Conservation (phyloP, 495 filamentous ascomycete genomes). For the Penicillium waksmanii region DNA sequence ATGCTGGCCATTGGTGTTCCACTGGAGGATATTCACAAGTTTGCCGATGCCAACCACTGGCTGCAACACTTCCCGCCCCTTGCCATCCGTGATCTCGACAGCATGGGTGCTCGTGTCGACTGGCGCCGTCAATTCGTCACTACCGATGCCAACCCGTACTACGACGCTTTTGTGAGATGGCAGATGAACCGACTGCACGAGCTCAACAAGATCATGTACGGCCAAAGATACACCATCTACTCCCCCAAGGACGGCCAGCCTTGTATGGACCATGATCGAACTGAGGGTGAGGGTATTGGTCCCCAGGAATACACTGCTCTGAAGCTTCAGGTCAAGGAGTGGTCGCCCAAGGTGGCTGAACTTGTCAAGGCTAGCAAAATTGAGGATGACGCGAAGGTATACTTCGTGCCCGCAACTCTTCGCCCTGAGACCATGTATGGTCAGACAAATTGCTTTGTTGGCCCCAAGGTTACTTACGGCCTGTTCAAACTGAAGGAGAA, state of each 20-base stretch:
- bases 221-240: conserved; percentile 93
- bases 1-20: conserved; percentile 87
- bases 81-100: conserved; percentile 77
- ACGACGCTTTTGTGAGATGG: conserved; percentile 94
- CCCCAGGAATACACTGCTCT: conserved; percentile 92
- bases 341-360: conserved; percentile 71
- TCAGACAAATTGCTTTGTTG: conserved; percentile 94
- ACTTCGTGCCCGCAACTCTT: conserved; percentile 88
- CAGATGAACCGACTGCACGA: conserved; percentile 94
- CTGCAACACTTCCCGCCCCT: conserved; percentile 84
- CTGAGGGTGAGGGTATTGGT: conserved; percentile 85
- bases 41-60: conserved; percentile 88
- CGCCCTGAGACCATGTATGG: conserved; percentile 99
- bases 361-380: conserved; percentile 70
- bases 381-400: conserved; percentile 80
- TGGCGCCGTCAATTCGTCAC: conserved; percentile 93
- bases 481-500: conserved; percentile 82
- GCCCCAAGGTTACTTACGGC: conserved; percentile 87
- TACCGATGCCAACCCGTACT: conserved; percentile 96
- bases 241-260: conserved; percentile 96
- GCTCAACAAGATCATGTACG: conserved; percentile 91
- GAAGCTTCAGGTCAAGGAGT: conserved; percentile 88
- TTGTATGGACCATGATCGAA: conserved; percentile 96
- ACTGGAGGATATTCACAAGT: conserved; percentile 83
- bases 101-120: conserved; percentile 84